A percentile compares a stretch with the other conserved stretches of the same genome.
These are phyloP conservation scores for Syncephalis fuscata DNA, from an alignment of 371 early-diverging fungal species.

Conservation along the genomic window DNA sequence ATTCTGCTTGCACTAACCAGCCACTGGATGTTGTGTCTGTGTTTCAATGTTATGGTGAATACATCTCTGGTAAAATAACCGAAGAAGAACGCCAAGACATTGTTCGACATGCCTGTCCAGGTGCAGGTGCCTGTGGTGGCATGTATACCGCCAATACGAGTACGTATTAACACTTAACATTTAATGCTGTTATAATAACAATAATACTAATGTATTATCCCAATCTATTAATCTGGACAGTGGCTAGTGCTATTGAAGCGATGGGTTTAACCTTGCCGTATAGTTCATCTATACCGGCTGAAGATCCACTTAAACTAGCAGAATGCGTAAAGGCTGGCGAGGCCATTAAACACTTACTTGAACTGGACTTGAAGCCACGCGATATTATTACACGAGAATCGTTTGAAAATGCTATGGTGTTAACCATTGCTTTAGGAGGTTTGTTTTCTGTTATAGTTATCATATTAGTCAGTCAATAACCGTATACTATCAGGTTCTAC, in stretches of 20 bases:
- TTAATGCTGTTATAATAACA: not conserved
- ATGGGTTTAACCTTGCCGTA: constrained; percentile 93
- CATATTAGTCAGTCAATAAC: not conserved
- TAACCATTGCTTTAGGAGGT: constrained; percentile 86
- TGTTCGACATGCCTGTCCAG: constrained; percentile 83
- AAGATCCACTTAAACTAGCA: constrained; percentile 59
- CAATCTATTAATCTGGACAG: constrained; percentile 20
- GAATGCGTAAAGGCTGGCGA: constrained; percentile 76
- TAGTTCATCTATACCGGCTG: constrained; percentile 83
- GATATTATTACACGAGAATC: constrained; percentile 89
- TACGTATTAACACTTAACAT: constrained; percentile 8
- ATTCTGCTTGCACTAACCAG: constrained; percentile 35
- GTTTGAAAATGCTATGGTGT: constrained; percentile 86
- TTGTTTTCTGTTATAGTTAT: no score
- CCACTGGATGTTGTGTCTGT: constrained; percentile 85
- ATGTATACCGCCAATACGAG: constrained; percentile 98
- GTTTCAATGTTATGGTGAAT: constrained; percentile 91
- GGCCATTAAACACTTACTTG: constrained; percentile 71
- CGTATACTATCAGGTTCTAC: constrained; percentile 88
- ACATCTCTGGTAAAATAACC: constrained; percentile 69
- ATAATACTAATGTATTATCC: no score
- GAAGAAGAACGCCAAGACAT: constrained; percentile 75
- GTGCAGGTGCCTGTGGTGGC: constrained; percentile 94
- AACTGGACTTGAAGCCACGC: constrained; percentile 74
- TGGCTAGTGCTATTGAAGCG: constrained; percentile 91